Conservation (phyloP, 2,329 filamentous ascomycete genomes). For the Claviceps africana region DNA sequence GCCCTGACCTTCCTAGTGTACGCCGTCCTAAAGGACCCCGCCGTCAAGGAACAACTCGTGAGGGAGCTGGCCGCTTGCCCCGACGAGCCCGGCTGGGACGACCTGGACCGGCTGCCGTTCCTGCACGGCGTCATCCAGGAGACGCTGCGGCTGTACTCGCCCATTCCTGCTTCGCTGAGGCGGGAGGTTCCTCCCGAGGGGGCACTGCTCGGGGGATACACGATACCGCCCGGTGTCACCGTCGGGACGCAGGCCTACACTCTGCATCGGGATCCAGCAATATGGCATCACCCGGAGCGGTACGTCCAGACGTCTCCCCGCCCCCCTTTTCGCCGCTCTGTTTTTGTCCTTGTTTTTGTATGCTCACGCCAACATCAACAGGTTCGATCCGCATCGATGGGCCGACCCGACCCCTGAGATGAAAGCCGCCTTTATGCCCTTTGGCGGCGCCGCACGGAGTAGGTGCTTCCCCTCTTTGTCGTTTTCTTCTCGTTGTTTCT, state of each 20-base stretch:
- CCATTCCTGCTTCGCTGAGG: background rate
- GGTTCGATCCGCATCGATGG: conserved; percentile 1
- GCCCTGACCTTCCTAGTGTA: background rate
- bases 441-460: background rate
- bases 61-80: background rate
- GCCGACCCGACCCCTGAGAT: background rate
- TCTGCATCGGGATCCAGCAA: background rate
- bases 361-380: background rate
- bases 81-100: background rate
- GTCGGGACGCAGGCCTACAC: conserved; percentile 1
- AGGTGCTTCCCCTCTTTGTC: background rate
- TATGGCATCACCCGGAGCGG: background rate
- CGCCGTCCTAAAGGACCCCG: background rate
- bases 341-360: background rate
- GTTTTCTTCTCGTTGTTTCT: background rate
- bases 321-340: background rate
- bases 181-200: background rate
- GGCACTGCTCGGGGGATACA: background rate
- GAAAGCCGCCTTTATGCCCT: conserved; percentile 1
- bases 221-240: background rate
- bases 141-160: background rate
- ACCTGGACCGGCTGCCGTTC: background rate
- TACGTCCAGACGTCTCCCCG: background rate
- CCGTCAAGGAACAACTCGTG: background rate
- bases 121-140: background rate